Conservation (phyloP, 768 basidiomycete genomes). For the Steccherinum ochraceum region DNA sequence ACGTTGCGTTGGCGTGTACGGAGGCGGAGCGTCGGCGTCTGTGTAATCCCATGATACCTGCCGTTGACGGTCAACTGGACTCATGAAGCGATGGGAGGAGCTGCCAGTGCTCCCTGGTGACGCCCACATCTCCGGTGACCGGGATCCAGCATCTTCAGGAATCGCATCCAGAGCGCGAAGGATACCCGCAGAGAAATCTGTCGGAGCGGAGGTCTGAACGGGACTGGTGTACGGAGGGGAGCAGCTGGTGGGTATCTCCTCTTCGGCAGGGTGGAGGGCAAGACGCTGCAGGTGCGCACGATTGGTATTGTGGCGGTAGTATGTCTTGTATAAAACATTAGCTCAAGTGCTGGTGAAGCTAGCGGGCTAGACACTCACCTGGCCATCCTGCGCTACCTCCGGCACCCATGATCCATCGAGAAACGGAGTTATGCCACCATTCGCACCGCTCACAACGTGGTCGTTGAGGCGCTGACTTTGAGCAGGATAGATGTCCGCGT, state of each 20-base stretch:
- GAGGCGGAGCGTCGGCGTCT: slow-evolving; percentile 4
- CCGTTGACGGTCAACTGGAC: slow-evolving; percentile 1
- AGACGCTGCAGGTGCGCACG: slow-evolving; percentile 78
- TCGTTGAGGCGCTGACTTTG: slow-evolving; percentile 15
- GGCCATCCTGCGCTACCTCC: slow-evolving; percentile 71
- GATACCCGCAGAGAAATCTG: slow-evolving; percentile 14
- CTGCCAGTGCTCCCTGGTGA: background rate
- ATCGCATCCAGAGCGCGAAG: background rate
- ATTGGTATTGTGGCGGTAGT: slow-evolving; percentile 68
- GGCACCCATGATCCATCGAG: slow-evolving; percentile 89
- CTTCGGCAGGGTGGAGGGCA: slow-evolving; percentile 63
- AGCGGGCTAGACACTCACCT: slow-evolving; percentile 43
- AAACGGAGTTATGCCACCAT: slow-evolving; percentile 26
- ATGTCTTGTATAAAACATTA: slow-evolving; percentile 79
- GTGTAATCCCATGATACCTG: slow-evolving; percentile 5
- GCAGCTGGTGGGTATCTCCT: slow-evolving; percentile 45
- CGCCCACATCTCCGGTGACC: no score
- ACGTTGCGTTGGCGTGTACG: background rate
- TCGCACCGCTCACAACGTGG: slow-evolving; percentile 10
- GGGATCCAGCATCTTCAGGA: background rate
- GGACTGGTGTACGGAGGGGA: slow-evolving; percentile 45
- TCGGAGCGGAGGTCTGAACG: slow-evolving; percentile 44
- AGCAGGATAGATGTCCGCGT: slow-evolving; percentile 21
- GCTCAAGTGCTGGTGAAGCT: background rate
- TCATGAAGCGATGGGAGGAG: slow-evolving; percentile 7